Evolutionary conservation across 2,329 filamentous ascomycete species (phyloP), one percentile per base, ranked within the genome.

Genomic region (Aspergillus pseudotamarii): DNA sequence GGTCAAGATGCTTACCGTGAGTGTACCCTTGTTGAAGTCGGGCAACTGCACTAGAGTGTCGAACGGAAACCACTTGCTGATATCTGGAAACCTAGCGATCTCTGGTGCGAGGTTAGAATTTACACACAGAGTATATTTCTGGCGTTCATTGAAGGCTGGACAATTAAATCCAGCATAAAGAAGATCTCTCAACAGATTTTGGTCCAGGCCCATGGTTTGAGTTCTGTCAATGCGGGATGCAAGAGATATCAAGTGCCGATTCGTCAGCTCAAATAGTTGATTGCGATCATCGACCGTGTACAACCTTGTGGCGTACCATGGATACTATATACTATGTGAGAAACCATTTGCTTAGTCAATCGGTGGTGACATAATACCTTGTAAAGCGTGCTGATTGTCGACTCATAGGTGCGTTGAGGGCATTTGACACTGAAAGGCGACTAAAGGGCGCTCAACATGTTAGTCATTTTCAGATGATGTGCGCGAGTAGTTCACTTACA

Each of bases 161-260:
- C 80, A 81, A 10, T 73, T 74, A 6, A 82, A 65, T 11, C 79
- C 79, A 6, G 79, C 76, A 23, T 74, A 71, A 30, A 82, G 68
- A 16, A 82, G 70, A 55, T 81, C 78, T 19, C 68, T 59, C 21
- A 81, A 60, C 19, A 83, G 68, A 53, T 73, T 76, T 43, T 71
- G 65, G 58, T 79, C 76, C 50, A 83, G 73, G 4, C 79, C 79
- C 57, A 81, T 73, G 3, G 71, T 74, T 23, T 72, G 70, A 8
- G 64, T 60, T 41, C 67, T 70, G 79, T 88, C 81, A 57, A 90
- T 79, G 51, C 86, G 83, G 68, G 91, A 90, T 67, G 86, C 86
- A 73, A 94, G 84, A 70, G 93, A 89, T 59, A 84, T 84, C 73
- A 94, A 88, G 74, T 89, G 89, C 30, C 84, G 84, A 59, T 69